Evolutionary conservation across 805 yeast genomes (phyloP), one percentile per base, ranked within the genome.

Genomic region (Nakazawaea holstii): DNA sequence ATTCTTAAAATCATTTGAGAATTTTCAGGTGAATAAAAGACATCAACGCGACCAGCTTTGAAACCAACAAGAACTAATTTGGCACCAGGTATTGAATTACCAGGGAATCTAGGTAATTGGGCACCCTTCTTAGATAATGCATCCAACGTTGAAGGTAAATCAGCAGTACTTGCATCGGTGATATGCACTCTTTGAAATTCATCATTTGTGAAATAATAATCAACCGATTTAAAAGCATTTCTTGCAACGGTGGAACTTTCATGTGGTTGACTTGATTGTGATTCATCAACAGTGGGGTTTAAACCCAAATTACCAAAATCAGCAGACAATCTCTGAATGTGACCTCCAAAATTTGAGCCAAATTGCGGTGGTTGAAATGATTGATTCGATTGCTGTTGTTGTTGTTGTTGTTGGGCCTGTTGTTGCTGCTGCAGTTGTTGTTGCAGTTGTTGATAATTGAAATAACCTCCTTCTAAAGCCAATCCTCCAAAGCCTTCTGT

Each of bases 21-120:
- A 27, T 57, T 54, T 24, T 53, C 68, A 1, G 88, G 80, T 17
- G 82, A 64, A 58, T 78, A 80, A 57, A 85, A 88, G 8, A 87
- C 88, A 62, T 89, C 96, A 47, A 83, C 66, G 38, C 97, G 71
- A 8, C 89, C 87, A 28, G 84, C 80, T 61, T 90, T 89, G 68
- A 89, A 89, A 47, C 82, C 81, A 37, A 88, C 86, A 39, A 84
- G 65, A 32, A 80, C 76, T 47, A 87, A 69, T 50, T 67, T 68
- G 44, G 56, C 61, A 2, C 55, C 58, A 1, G 60, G 67, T 60
- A 57, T 55, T 58, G 51, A 59, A 13, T 58, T 60, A 3, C 57
- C 58, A 41, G 57, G 71, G 49, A 49, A 72, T 55, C 50, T 65
- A 46, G 65, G 76, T 65, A 48, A 61, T 54, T 30, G 72, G 65